These are phyloP conservation scores for Plasmodium malariae DNA, from an alignment of 169 alveolate species.

Conservation along the genomic window DNA sequence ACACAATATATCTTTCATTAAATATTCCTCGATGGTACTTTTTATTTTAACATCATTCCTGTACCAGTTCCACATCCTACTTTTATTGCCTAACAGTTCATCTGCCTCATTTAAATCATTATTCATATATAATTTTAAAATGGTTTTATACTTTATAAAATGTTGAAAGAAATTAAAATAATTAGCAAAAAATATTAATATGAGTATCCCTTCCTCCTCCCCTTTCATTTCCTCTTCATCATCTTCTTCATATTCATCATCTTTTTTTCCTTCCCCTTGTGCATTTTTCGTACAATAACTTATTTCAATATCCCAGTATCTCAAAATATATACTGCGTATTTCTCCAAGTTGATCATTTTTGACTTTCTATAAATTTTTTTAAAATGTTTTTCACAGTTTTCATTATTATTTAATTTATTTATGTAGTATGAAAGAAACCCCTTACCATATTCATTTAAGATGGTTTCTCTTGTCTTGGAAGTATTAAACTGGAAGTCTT, in stretches of 20 bases:
- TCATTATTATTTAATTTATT: slow-evolving; percentile 3
- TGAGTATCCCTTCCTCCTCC: slow-evolving; percentile 34
- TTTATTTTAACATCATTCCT: slow-evolving; percentile 26
- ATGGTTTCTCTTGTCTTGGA: slow-evolving; percentile 9
- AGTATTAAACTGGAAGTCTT: slow-evolving; percentile 7
- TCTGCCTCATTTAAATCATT: slow-evolving; percentile 30
- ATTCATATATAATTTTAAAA: slow-evolving; percentile 17
- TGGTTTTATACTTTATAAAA: slow-evolving; percentile 38
- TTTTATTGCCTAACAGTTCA: slow-evolving; percentile 43
- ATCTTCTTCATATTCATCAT: not conserved
- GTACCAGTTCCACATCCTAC: slow-evolving; percentile 59
- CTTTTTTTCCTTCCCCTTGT: not conserved
- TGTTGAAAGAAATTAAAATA: slow-evolving; percentile 55
- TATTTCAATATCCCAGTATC: slow-evolving; percentile 38
- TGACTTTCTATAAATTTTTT: slow-evolving; percentile 26
- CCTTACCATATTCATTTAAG: slow-evolving; percentile 50
- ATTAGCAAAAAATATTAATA: slow-evolving; percentile 69
- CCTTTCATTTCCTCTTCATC: slow-evolving; percentile 17
- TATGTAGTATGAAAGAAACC: slow-evolving; percentile 37
- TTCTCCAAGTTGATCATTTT: slow-evolving; percentile 39
- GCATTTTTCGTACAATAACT: not conserved
- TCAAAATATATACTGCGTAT: slow-evolving; percentile 16
- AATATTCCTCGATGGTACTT: slow-evolving; percentile 19
- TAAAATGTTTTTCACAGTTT: slow-evolving; percentile 8
- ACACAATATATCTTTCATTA: slow-evolving; percentile 42